Conservation (phyloP, 495 filamentous ascomycete species). For the Lasiosphaeria ovina region DNA sequence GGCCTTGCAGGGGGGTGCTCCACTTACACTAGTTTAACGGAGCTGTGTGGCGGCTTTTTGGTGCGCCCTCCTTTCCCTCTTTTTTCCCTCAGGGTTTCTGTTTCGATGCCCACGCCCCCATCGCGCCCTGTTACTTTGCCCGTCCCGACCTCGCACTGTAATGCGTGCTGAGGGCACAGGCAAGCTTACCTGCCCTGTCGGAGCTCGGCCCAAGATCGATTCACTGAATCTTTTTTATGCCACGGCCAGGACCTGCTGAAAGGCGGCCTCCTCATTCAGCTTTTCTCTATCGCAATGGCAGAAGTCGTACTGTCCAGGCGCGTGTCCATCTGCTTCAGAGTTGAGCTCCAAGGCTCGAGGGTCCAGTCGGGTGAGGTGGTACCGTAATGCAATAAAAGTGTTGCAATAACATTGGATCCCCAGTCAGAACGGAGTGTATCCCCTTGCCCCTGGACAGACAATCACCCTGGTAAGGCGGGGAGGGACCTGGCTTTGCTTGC, state of each 20-base stretch:
- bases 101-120: neutral
- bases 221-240: neutral
- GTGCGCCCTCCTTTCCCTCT: slow-evolving; percentile 1
- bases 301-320: no score
- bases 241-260: neutral
- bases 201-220: neutral
- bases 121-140: neutral
- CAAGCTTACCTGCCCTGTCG: neutral
- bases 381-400: no score
- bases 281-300: slow-evolving; percentile 5
- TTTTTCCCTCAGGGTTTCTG: neutral
- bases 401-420: no score
- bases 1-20: neutral
- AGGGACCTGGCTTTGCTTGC: neutral
- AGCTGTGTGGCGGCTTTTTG: slow-evolving; percentile 4
- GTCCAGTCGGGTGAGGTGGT: no score
- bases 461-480: neutral
- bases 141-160: neutral
- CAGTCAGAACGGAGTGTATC: no score
- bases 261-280: neutral
- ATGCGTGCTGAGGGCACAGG: neutral
- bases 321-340: no score
- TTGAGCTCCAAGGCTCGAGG: no score
- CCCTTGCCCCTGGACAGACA: neutral
- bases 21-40: neutral